A percentile compares a stretch with the other conserved stretches of the same genome.
These are phyloP conservation scores for Mytilinidion resinicola DNA, from an alignment of 495 filamentous ascomycete genomes.

Conservation along the genomic window DNA sequence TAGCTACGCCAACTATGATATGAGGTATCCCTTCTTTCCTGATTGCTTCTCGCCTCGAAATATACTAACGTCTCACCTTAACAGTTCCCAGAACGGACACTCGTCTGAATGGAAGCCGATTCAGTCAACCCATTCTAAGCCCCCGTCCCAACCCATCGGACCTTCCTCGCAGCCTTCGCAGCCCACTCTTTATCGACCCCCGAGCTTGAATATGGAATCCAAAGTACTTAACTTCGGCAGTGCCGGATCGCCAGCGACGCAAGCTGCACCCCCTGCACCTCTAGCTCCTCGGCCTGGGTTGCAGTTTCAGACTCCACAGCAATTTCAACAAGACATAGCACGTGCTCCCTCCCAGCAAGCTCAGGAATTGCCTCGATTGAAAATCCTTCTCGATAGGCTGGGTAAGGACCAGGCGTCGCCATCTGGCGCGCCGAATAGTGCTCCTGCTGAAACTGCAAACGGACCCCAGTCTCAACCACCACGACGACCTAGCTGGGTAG, in stretches of 20 bases:
- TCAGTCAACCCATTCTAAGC: neutral
- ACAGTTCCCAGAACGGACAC: constrained; percentile 31
- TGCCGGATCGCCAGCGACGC: neutral
- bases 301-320: neutral
- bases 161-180: neutral
- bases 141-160: neutral
- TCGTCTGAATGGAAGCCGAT: constrained; percentile 27
- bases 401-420: neutral
- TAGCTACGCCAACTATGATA: constrained; percentile 32
- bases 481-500: neutral
- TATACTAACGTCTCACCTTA: constrained; percentile 34
- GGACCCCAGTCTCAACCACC: neutral
- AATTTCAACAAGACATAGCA: neutral
- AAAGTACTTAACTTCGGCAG: neutral
- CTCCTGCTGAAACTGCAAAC: neutral
- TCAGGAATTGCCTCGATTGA: neutral
- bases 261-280: neutral
- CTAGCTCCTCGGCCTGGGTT: neutral
- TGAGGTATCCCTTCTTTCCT: constrained; percentile 36
- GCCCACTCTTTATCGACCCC: neutral
- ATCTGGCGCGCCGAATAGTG: neutral
- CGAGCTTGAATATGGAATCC: neutral
- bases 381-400: neutral
- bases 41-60: constrained; percentile 33
- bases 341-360: neutral